A percentile compares a stretch with the other conserved stretches of the same genome.
Evolutionary conservation across 1,284 basidiomycete species (phyloP).

Genomic region (Kwoniella shivajii): DNA sequence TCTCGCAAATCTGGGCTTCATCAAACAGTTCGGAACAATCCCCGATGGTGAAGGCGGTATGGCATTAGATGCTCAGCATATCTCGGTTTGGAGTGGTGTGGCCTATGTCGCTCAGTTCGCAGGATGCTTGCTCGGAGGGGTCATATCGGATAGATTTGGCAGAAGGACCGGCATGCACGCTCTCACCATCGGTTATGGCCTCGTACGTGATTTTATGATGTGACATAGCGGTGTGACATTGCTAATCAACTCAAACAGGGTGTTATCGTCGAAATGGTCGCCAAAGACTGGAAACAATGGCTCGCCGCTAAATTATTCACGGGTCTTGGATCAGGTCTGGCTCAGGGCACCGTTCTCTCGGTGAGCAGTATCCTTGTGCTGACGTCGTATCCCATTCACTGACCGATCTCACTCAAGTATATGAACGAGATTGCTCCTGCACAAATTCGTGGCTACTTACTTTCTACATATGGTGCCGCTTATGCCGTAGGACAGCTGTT

Average conservation of each 20-base stretch:
- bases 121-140: constrained; percentile 7
- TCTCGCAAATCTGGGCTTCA: constrained; percentile 25
- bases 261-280: constrained; percentile 15
- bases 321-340: constrained; percentile 18
- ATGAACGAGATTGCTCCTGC: constrained; percentile 30
- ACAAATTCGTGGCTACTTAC: constrained; percentile 28
- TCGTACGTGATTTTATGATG: constrained; percentile 17
- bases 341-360: constrained; percentile 9
- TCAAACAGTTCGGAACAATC: constrained; percentile 18
- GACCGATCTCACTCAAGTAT: constrained; percentile 8
- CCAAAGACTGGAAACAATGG: constrained; percentile 21
- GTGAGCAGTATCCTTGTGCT: background rate
- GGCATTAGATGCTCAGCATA: constrained; percentile 13
- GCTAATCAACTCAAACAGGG: constrained; percentile 11
- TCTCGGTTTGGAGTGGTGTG: constrained; percentile 20
- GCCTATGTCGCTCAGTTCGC: constrained; percentile 14
- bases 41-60: constrained; percentile 5
- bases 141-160: constrained; percentile 13
- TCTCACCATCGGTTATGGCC: constrained; percentile 18
- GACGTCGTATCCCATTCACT: background rate
- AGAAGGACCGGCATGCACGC: constrained; percentile 2
- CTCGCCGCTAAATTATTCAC: constrained; percentile 17
- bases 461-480: constrained; percentile 28
- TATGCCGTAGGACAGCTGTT: constrained; percentile 21
- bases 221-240: background rate